phyloP scores from a whole-genome alignment of 495 filamentous ascomycete species.

The Aspergillus mulundensis region DNA sequence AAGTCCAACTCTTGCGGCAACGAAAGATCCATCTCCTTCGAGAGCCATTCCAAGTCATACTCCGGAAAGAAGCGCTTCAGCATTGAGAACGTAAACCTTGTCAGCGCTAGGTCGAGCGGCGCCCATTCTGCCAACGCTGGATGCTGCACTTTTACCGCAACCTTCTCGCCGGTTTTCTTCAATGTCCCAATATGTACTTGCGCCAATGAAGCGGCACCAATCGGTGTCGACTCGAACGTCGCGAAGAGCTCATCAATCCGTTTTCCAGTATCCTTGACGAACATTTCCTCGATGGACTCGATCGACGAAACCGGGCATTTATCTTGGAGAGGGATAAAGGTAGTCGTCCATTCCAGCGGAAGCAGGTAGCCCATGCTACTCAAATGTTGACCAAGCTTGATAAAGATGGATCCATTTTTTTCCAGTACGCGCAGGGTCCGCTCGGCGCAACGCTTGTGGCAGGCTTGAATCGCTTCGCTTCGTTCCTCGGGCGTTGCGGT shows the following conservation, averaged over 20 bases:
- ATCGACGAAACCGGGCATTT: conserved; percentile 90
- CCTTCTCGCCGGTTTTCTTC: conserved; percentile 76
- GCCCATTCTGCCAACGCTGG: conserved; percentile 88
- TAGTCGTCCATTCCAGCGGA: conserved; percentile 89
- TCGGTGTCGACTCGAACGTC: conserved; percentile 71
- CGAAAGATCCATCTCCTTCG: conserved; percentile 85
- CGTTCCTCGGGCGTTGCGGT: conserved; percentile 56
- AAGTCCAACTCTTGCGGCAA: conserved; percentile 93
- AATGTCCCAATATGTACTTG: conserved; percentile 92
- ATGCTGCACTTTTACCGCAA: conserved; percentile 98
- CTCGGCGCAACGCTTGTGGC: conserved; percentile 89
- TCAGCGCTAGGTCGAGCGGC: conserved; percentile 81
- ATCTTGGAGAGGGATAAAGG: conserved; percentile 95
- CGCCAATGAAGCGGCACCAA: conserved; percentile 89
- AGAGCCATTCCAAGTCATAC: conserved; percentile 95
- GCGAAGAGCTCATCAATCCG: conserved; percentile 79
- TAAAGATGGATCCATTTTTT: conserved; percentile 95
- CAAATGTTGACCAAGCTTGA: conserved; percentile 95
- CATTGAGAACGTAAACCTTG: conserved; percentile 80
- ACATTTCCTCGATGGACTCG: conserved; percentile 84
- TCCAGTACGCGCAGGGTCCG: conserved; percentile 84
- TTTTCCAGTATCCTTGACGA: conserved; percentile 73
- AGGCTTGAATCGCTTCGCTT: conserved; percentile 65
- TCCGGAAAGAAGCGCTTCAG: conserved; percentile 93
- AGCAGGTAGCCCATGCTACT: conserved; percentile 96